Percentiles rank a stretch among this genome's conserved stretches.
Evolutionary conservation across 2,329 filamentous ascomycete species (phyloP).

Genomic region (Periconia digitata): DNA sequence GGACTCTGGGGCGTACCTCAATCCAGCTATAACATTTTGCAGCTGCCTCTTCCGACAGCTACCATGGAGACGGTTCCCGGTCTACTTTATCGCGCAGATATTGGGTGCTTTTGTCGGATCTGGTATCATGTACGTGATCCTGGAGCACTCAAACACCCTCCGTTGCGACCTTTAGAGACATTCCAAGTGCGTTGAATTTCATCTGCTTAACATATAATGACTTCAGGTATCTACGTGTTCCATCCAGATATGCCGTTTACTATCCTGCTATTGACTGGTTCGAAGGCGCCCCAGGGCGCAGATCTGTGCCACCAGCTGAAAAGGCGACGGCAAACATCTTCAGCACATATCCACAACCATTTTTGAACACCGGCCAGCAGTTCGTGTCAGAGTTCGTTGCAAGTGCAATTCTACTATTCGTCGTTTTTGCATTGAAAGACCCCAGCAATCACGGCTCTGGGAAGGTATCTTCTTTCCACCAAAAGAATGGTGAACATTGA

Average conservation of each 20-base stretch:
- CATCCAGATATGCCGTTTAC: conserved; percentile 51
- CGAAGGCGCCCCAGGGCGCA: conserved; percentile 61
- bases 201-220: too few relatives aligned
- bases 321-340: conserved; percentile 71
- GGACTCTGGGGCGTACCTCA: conserved; percentile 67
- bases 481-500: background rate
- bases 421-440: conserved; percentile 70
- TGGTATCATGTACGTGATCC: conserved; percentile 45
- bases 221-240: too few relatives aligned
- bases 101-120: conserved; percentile 66
- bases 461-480: conserved; percentile 20
- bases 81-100: conserved; percentile 67
- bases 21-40: conserved; percentile 67
- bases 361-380: conserved; percentile 66
- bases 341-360: conserved; percentile 69
- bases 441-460: conserved; percentile 44
- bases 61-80: conserved; percentile 68
- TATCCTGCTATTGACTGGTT: conserved; percentile 63
- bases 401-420: conserved; percentile 68
- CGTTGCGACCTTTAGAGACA: too few relatives aligned
- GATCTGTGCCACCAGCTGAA: conserved; percentile 60
- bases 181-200: too few relatives aligned
- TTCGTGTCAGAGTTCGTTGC: conserved; percentile 75
- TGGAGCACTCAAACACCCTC: too few relatives aligned
- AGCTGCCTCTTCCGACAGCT: conserved; percentile 70